Evolutionary conservation across 2,329 filamentous ascomycete species (phyloP).

Genomic region (Dothideomycetes sp.): DNA sequence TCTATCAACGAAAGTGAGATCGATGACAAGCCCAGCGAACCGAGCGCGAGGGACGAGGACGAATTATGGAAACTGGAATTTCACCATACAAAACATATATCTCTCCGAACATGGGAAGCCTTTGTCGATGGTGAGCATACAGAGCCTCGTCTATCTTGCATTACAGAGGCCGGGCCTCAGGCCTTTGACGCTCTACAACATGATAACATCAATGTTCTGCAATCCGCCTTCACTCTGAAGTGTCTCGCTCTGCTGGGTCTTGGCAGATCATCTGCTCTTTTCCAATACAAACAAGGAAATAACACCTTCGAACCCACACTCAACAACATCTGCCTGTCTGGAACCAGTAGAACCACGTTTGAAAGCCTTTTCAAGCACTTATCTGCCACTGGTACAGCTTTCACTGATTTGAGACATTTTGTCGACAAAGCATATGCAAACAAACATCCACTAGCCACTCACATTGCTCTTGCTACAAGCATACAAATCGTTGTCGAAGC

Average conservation of each 20-base stretch:
- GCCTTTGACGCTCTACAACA: conserved; percentile 51
- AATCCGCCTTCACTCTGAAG: conserved; percentile 29
- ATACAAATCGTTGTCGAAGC: conserved; percentile 31
- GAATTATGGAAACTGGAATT: conserved; percentile 33
- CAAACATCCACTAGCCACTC: conserved; percentile 28
- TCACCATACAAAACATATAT: conserved; percentile 24
- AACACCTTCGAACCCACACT: conserved; percentile 43
- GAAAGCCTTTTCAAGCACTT: conserved; percentile 43
- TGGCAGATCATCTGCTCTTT: conserved; percentile 64
- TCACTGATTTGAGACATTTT: conserved; percentile 26
- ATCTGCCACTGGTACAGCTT: conserved; percentile 24
- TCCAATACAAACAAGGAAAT: conserved; percentile 48
- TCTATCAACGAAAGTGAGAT: not conserved
- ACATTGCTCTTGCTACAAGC: conserved; percentile 34
- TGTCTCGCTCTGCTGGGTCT: conserved; percentile 59
- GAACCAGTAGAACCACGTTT: conserved; percentile 39
- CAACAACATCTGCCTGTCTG: conserved; percentile 39
- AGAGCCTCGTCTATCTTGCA: conserved; percentile 37
- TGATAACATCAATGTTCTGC: conserved; percentile 36
- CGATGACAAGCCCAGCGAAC: not conserved
- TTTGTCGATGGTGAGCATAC: conserved; percentile 44
- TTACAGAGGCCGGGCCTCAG: conserved; percentile 59
- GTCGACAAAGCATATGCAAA: conserved; percentile 29
- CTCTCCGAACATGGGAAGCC: conserved; percentile 59
- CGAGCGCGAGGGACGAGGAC: conserved; percentile 13